Evolutionary conservation across 306 rosid genomes (phyloP).

Genomic region (Prunus fruticosa): DNA sequence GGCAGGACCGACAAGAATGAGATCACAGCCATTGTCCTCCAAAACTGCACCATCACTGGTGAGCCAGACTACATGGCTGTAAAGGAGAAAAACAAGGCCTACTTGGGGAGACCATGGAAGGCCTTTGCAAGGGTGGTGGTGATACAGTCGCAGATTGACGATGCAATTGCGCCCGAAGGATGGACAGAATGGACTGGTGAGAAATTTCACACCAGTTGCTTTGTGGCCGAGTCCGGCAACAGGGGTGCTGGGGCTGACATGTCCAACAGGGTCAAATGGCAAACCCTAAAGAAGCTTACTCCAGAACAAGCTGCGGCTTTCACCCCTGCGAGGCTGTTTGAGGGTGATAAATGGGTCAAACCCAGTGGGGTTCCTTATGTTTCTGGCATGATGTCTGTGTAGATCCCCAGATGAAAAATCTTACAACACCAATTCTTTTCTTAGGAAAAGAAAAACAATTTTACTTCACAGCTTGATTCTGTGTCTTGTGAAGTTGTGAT

Average conservation of each 20-base stretch:
- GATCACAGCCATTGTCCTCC: slow-evolving; percentile 19
- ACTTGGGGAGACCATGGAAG: slow-evolving; percentile 33
- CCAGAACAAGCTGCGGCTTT: neutral
- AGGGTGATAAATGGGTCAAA: slow-evolving; percentile 8
- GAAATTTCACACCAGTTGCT: neutral
- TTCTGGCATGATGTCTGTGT: neutral
- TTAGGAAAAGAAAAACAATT: neutral
- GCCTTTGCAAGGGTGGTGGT: slow-evolving; percentile 12
- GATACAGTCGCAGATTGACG: slow-evolving; percentile 19
- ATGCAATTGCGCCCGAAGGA: slow-evolving; percentile 9
- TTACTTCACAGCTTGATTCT: too few species aligned
- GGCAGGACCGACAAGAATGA: slow-evolving; percentile 22
- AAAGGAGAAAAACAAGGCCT: slow-evolving; percentile 18
- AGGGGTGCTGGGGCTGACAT: slow-evolving; percentile 11
- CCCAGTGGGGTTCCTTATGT: slow-evolving; percentile 15
- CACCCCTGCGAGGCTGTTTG: neutral
- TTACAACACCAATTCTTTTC: neutral
- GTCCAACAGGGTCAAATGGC: slow-evolving; percentile 10
- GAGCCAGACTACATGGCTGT: neutral
- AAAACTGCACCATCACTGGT: slow-evolving; percentile 18
- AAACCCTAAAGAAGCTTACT: neutral
- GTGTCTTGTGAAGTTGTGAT: too few species aligned
- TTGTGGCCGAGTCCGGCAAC: slow-evolving; percentile 14
- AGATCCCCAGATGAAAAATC: neutral
- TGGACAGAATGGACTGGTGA: slow-evolving; percentile 8